Conservation (phyloP, 768 basidiomycete genomes). For the Amanita rubescens region DNA sequence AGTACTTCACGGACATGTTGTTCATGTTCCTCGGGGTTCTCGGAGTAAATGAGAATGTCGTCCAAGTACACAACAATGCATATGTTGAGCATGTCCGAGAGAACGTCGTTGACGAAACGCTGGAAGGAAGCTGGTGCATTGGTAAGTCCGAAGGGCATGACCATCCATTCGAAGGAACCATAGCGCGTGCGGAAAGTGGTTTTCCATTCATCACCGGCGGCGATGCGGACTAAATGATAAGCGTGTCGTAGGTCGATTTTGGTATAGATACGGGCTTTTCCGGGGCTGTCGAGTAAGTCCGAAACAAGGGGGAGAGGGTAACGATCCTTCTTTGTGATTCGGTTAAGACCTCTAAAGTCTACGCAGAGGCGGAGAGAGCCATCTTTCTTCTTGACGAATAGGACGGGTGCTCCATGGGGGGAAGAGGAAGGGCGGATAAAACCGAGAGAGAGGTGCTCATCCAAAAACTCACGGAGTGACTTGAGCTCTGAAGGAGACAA, state of each 20-base stretch:
- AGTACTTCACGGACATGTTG: constrained; percentile 27
- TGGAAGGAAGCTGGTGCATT: constrained; percentile 37
- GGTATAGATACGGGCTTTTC: no score
- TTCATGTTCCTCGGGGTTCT: constrained; percentile 15
- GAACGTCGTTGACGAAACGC: no score
- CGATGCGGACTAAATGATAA: constrained; percentile 30
- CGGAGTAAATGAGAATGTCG: constrained; percentile 39
- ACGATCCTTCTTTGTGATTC: constrained; percentile 18
- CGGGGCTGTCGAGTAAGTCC: no score
- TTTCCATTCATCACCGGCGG: constrained; percentile 34
- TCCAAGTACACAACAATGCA: constrained; percentile 36
- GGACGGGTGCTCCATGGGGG: constrained; percentile 23
- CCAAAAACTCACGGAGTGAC: neutral
- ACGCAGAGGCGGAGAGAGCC: constrained; percentile 25
- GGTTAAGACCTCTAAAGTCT: constrained; percentile 15
- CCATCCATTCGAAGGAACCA: constrained; percentile 29
- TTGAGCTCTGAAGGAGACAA: neutral
- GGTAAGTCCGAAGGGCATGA: constrained; percentile 32
- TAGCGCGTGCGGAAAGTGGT: constrained; percentile 32
- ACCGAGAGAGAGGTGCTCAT: neutral
- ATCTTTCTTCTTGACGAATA: constrained; percentile 27
- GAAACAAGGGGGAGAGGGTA: constrained; percentile 23
- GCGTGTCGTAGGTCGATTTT: constrained; percentile 31
- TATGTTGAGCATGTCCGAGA: constrained; percentile 29
- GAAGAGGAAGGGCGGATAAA: neutral